Base-by-base conservation (phyloP, 179 eudicot species). In the Pouteria campechiana region DNA sequence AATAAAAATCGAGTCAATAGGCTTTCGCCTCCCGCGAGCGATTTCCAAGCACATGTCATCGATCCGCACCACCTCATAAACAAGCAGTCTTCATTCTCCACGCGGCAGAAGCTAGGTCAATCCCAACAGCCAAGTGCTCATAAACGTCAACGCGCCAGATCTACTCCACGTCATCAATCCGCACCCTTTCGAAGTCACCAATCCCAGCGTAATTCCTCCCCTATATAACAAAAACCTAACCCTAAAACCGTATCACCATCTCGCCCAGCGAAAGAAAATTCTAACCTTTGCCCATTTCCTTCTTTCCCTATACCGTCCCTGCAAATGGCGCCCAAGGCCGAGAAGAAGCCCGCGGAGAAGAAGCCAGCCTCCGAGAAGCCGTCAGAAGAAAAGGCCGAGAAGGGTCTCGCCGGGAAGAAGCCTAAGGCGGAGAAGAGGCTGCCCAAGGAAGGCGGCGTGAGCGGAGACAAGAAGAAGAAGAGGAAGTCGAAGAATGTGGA, bases 351-450 rank as follows among this genome's bases (percentile, higher is more conserved):
- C 1, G 79, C 75, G 0, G 80, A 65, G 68, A 66, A 73, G 64
- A 73, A 69, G 60, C 80, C 76, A 0, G 80, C 72, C 3, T 73
- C 54, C 42, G 72, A 69, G 64, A 67, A 67, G 70, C 37, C 52
- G 18, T 25, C 74, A 12, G 69, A n/a, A n/a, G n/a, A n/a, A n/a
- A n/a, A 45, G 27, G 74, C 60, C 11, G 78, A 72, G 52, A 70
- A 69, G n/a, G 68, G 61, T 0, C 73, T 75, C 33, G 82, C 72
- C 7, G 81, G 67, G 58, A 71, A 75, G 75, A 71, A 67, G 41
- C 83, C 83, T 2, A 76, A 76, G 49, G 79, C 83, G 56, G 76
- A 74, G 0, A 76, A 76, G 55, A 73, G 73, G 55, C 79, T 73
- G 1, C 79, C 79, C 0, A 69, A 76, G 46, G 76, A 76, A 2